These are phyloP conservation scores for Durio zibethinus DNA, from an alignment of 345 rosid genomes.

Conservation along the genomic window DNA sequence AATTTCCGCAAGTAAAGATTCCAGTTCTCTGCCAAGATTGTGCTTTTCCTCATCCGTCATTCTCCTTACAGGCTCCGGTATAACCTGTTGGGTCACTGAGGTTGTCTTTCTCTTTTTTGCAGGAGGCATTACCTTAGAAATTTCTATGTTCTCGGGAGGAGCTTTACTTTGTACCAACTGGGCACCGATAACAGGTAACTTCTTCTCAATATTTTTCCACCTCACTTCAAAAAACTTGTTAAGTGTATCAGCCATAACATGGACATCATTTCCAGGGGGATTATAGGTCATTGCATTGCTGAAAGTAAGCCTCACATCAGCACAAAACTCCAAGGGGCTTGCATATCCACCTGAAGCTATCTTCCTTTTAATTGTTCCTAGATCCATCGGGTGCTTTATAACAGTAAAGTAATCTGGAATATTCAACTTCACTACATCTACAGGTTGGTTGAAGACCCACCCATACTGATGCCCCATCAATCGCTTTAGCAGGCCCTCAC, in stretches of 20 bases:
- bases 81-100: slow-evolving; percentile 36
- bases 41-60: slow-evolving; percentile 71
- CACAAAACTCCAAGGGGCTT: slow-evolving; percentile 68
- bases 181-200: slow-evolving; percentile 33
- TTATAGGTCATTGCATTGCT: slow-evolving; percentile 89
- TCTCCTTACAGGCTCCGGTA: slow-evolving; percentile 44
- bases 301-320: slow-evolving; percentile 84
- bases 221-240: slow-evolving; percentile 68
- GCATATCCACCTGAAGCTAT: slow-evolving; percentile 59
- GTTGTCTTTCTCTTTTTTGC: slow-evolving; percentile 66
- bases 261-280: slow-evolving; percentile 81
- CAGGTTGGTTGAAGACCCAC: slow-evolving; percentile 88
- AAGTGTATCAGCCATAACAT: slow-evolving; percentile 78
- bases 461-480: slow-evolving; percentile 72
- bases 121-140: slow-evolving; percentile 35
- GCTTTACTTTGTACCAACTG: slow-evolving; percentile 35
- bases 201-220: slow-evolving; percentile 85
- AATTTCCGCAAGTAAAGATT: slow-evolving; percentile 60
- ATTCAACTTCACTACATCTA: slow-evolving; percentile 70
- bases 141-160: slow-evolving; percentile 36
- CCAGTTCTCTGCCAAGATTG: slow-evolving; percentile 54
- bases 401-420: slow-evolving; percentile 78
- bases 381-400: slow-evolving; percentile 91
- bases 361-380: slow-evolving; percentile 72
- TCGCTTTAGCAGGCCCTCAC: slow-evolving; percentile 60